These are phyloP conservation scores for Scenedesmus sp. DNA, from an alignment of 163 green algal species.

Conservation along the genomic window DNA sequence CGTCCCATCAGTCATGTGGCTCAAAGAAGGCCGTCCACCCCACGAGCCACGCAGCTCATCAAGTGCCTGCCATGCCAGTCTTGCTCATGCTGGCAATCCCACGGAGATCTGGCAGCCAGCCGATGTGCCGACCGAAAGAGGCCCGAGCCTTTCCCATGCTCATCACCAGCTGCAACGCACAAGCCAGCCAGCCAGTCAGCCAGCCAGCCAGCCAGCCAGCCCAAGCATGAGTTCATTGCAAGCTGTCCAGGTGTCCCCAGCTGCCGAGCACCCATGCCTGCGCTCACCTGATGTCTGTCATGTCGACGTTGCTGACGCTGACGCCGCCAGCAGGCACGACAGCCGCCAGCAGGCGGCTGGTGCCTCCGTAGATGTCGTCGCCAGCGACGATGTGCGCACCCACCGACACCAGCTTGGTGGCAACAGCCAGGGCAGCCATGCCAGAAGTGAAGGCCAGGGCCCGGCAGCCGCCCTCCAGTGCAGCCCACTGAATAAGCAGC, in stretches of 20 bases:
- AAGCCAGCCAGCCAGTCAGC: no score
- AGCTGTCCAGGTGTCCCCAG: background rate
- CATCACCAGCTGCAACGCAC: no score
- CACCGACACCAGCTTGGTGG: constrained; percentile 75
- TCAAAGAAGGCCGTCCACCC: no score
- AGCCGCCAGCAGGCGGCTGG: constrained; percentile 85
- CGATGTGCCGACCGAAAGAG: no score
- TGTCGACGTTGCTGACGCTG: constrained; percentile 92
- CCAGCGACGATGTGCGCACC: constrained; percentile 93
- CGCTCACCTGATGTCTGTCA: constrained; percentile 77
- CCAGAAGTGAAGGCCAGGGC: constrained; percentile 95
- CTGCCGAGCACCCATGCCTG: background rate
- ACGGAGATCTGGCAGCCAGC: no score
- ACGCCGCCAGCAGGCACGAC: constrained; percentile 83
- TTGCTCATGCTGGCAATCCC: no score
- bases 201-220: no score
- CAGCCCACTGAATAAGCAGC: constrained; percentile 78
- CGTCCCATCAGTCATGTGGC: no score
- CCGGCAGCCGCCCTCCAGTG: constrained; percentile 89
- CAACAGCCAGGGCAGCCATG: constrained; percentile 93
- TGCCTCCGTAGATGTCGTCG: constrained; percentile 99
- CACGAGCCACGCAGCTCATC: no score
- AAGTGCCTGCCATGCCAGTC: no score
- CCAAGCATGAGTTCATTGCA: background rate
- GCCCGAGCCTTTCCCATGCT: no score